Conservation (phyloP, 148 eudicot genomes). For the Silene uniflora region DNA sequence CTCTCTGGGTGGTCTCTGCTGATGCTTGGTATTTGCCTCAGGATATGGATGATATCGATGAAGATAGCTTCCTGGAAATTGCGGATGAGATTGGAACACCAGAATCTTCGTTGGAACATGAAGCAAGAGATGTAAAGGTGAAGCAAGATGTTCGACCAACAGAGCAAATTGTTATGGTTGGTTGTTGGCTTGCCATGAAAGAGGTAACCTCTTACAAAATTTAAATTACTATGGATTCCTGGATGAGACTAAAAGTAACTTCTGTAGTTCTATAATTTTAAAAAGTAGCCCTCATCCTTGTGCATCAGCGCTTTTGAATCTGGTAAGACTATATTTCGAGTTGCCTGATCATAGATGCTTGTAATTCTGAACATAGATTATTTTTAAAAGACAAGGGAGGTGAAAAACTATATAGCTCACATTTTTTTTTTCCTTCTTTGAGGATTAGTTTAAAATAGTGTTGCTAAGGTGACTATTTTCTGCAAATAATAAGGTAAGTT, state of each 20-base stretch:
- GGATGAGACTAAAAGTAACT: not conserved
- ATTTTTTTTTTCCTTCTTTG: too few relatives aligned
- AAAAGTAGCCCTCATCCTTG: not conserved
- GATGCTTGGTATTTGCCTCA: constrained; percentile 90
- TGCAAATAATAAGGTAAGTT: too few relatives aligned
- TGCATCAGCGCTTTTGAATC: not conserved
- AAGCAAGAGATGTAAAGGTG: constrained; percentile 31
- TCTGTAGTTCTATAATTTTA: not conserved
- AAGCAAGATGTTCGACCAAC: constrained; percentile 44
- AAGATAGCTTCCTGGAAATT: constrained; percentile 50
- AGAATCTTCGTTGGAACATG: constrained; percentile 28
- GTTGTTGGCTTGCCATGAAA: constrained; percentile 99
- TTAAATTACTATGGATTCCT: constrained; percentile 1
- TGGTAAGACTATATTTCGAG: not conserved
- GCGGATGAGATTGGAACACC: constrained; percentile 34
- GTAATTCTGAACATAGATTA: not conserved
- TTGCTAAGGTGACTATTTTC: not conserved
- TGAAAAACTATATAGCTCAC: too few relatives aligned
- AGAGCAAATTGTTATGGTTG: constrained; percentile 96
- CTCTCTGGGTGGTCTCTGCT: constrained; percentile 93
- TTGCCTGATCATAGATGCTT: not conserved
- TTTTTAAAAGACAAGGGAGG: not conserved
- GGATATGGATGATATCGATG: constrained; percentile 77
- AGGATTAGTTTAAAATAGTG: not conserved
- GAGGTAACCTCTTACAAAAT: constrained; percentile 49